Evolutionary conservation across 768 basidiomycete genomes (phyloP), one percentile per base, ranked within the genome.

Genomic region (Mycena vitilis): DNA sequence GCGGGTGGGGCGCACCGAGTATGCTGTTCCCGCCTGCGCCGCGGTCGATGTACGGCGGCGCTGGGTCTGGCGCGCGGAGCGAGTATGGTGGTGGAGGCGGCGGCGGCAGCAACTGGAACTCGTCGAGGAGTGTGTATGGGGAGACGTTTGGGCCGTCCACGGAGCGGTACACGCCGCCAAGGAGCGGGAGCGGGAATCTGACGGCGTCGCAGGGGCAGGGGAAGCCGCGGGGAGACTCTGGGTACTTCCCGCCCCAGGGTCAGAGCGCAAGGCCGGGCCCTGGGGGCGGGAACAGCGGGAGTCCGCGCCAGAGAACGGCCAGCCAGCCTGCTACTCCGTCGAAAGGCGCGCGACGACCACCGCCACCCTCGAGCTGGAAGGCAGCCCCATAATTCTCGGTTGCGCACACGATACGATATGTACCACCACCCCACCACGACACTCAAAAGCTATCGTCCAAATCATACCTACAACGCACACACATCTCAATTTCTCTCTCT

Each of bases 81-180:
- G 89, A 89, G 60, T 89, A 87, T 73, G 91, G 90, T 45, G 81
- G 82, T 18, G 80, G 78, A 0, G 76, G 81, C 7, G 80, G 78
- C 18, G 78, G 79, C 20, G 80, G 40, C 10, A 9, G 88, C 87
- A 79, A 42, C 18, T 86, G 86, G 85, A 83, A 74, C 68, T 83
- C 85, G 23, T 86, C 91, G 49, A 84, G 85, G 71, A 94, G 90
- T 72, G 88, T 86, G 54, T 94, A 94, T 73, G 94, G 92, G 15
- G 91, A 91, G 67, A 76, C 85, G 10, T 88, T 89, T 74, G 86
- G 87, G 10, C 82, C 86, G 22, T 75, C 78, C 48, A 64, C 71
- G 60, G 65, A 67, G 58, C 74, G 65, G 64, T 57, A 54, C 49
- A 2, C 71, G 64, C 34, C 60, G 60, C n/a, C 49, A 4, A 13